phyloP scores from a whole-genome alignment of 768 basidiomycete genomes.

The Auriscalpium vulgare region DNA sequence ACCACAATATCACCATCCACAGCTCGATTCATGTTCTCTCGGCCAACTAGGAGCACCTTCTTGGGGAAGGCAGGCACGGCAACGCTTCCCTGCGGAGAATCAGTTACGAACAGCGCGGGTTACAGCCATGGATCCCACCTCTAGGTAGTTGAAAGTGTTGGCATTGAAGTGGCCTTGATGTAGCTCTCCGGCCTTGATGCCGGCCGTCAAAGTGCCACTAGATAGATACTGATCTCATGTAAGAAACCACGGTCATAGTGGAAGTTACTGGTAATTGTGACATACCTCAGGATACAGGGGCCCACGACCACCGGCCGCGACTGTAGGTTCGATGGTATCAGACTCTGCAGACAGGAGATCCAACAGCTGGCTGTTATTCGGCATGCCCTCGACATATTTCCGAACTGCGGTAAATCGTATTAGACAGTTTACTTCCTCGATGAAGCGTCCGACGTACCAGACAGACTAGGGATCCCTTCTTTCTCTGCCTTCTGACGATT shows the following conservation, averaged over 20 bases:
- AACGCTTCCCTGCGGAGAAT: conserved; percentile 59
- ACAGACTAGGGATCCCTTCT: conserved; percentile 50
- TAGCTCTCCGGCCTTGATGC: conserved; percentile 75
- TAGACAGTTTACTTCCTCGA: too few species aligned
- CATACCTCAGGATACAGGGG: conserved; percentile 72
- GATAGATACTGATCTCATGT: conserved; percentile 60
- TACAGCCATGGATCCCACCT: conserved; percentile 39
- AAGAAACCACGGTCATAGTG: neutral
- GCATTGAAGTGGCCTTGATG: conserved; percentile 95
- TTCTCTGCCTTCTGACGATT: conserved; percentile 71
- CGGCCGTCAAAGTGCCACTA: conserved; percentile 61
- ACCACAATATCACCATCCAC: conserved; percentile 91
- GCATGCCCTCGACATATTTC: conserved; percentile 74
- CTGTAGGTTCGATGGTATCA: conserved; percentile 57
- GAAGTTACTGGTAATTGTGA: neutral
- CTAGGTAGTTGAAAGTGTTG: conserved; percentile 92
- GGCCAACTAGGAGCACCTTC: conserved; percentile 76
- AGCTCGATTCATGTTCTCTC: conserved; percentile 93
- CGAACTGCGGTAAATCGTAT: conserved; percentile 38
- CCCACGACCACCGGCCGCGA: conserved; percentile 37
- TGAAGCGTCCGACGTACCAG: conserved; percentile 37
- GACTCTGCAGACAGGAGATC: conserved; percentile 76
- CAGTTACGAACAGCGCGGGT: neutral
- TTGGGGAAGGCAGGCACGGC: conserved; percentile 64
- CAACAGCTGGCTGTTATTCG: conserved; percentile 54